phyloP scores from a whole-genome alignment of 305 asterid species.

The Fraxinus platypoda region DNA sequence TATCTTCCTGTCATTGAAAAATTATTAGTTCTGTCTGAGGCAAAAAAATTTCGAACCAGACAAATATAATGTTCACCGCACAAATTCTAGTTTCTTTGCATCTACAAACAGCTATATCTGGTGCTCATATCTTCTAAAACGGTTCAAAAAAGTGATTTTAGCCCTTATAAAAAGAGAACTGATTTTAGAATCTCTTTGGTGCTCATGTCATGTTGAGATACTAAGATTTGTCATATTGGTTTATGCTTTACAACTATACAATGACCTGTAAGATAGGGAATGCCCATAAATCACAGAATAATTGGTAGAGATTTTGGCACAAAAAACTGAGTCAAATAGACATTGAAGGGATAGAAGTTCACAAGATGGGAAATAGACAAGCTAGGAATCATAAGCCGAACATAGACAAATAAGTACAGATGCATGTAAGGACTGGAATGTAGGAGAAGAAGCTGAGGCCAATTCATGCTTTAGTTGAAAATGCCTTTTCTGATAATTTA shows the following conservation, averaged over 20 bases:
- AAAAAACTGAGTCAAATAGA: neutral
- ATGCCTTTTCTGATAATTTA: neutral
- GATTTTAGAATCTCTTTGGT: neutral
- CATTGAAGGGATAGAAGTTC: neutral
- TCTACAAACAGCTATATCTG: neutral
- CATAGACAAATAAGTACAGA: neutral
- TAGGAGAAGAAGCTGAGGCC: neutral
- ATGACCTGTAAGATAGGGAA: neutral
- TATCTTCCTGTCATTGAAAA: slow-evolving; percentile 46
- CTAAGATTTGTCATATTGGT: too few species aligned
- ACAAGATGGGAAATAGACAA: slow-evolving; percentile 28
- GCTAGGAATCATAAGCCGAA: neutral
- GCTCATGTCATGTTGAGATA: neutral
- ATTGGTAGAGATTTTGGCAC: neutral
- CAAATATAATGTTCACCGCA: neutral
- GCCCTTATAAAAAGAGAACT: neutral
- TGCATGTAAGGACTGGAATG: neutral
- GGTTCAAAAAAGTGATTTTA: neutral
- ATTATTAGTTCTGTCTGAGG: neutral
- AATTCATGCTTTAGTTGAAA: neutral
- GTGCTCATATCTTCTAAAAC: neutral
- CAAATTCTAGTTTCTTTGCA: neutral
- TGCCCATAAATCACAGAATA: neutral
- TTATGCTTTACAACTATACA: neutral
- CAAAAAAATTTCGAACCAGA: neutral